phyloP scores from a whole-genome alignment of 371 early-diverging fungal species.

The Lichtheimia ornata region DNA sequence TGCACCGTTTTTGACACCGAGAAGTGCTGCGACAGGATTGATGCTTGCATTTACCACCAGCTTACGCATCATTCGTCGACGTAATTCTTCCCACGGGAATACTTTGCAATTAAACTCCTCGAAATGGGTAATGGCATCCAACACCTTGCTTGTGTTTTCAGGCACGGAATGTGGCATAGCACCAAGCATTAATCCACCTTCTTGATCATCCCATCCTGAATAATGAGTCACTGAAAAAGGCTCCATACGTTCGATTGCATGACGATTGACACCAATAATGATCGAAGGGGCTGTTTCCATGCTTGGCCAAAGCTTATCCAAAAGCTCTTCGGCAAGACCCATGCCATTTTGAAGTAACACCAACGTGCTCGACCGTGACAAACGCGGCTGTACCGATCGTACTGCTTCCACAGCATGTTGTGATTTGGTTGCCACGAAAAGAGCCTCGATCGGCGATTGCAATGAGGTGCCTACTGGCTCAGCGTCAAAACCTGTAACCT shows the following conservation, averaged over 20 bases:
- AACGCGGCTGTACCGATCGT: slow-evolving; percentile 29
- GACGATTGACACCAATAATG: slow-evolving; percentile 58
- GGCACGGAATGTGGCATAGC: slow-evolving; percentile 17
- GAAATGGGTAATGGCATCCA: slow-evolving; percentile 23
- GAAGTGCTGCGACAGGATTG: slow-evolving; percentile 58
- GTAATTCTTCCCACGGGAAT: slow-evolving; percentile 42
- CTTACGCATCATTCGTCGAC: slow-evolving; percentile 49
- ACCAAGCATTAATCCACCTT: slow-evolving; percentile 37
- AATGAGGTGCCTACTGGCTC: slow-evolving; percentile 1
- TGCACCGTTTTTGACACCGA: slow-evolving; percentile 45
- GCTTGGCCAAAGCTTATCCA: slow-evolving; percentile 33
- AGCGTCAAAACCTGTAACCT: slow-evolving; percentile 23
- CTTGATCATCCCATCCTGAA: slow-evolving; percentile 46
- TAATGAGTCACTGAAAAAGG: slow-evolving; percentile 51
- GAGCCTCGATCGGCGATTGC: slow-evolving; percentile 21
- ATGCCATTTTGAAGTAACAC: slow-evolving; percentile 67
- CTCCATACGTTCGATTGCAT: slow-evolving; percentile 41
- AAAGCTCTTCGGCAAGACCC: slow-evolving; percentile 57
- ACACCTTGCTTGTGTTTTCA: slow-evolving; percentile 11
- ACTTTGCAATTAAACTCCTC: slow-evolving; percentile 28
- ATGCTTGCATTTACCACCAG: slow-evolving; percentile 61
- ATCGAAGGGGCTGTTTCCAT: slow-evolving; percentile 33
- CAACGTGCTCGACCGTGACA: slow-evolving; percentile 40
- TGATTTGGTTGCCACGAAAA: slow-evolving; percentile 47
- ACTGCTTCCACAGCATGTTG: slow-evolving; percentile 51